Evolutionary conservation across 2,329 filamentous ascomycete species (phyloP).

Genomic region (Hymenoscyphus repandus): DNA sequence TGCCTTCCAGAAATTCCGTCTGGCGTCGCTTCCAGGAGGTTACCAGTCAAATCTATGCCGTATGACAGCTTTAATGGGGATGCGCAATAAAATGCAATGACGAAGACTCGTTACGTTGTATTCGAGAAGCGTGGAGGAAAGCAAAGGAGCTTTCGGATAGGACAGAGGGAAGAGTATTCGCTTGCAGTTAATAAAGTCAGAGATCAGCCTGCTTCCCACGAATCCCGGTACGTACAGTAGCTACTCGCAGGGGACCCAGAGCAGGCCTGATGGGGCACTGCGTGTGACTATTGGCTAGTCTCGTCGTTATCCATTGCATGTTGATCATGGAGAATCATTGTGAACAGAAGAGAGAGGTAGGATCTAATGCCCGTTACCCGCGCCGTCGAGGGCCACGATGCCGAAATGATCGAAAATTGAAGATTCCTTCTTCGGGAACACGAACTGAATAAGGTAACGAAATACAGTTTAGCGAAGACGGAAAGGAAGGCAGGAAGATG

Average conservation of each 20-base stretch:
- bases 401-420: too few relatives aligned
- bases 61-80: conserved; percentile 3
- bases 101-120: conserved; percentile 9
- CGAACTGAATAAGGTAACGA: too few relatives aligned
- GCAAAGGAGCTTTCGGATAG: background rate
- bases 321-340: background rate
- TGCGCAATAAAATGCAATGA: conserved; percentile 2
- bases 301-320: conserved; percentile 1
- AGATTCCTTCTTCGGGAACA: too few relatives aligned
- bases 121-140: background rate
- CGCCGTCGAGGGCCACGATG: background rate
- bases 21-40: background rate
- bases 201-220: conserved; percentile 7
- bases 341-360: background rate
- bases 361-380: conserved; percentile 4
- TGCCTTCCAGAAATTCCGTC: background rate
- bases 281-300: conserved; percentile 2
- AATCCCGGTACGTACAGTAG: conserved; percentile 7
- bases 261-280: conserved; percentile 6
- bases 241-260: conserved; percentile 6
- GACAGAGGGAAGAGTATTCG: conserved; percentile 1
- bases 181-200: background rate
- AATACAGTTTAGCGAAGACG: too few relatives aligned
- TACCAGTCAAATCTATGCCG: background rate
- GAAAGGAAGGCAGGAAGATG: too few relatives aligned